phyloP scores from a whole-genome alignment of 2,329 filamentous ascomycete species.

The Fusarium musae region DNA sequence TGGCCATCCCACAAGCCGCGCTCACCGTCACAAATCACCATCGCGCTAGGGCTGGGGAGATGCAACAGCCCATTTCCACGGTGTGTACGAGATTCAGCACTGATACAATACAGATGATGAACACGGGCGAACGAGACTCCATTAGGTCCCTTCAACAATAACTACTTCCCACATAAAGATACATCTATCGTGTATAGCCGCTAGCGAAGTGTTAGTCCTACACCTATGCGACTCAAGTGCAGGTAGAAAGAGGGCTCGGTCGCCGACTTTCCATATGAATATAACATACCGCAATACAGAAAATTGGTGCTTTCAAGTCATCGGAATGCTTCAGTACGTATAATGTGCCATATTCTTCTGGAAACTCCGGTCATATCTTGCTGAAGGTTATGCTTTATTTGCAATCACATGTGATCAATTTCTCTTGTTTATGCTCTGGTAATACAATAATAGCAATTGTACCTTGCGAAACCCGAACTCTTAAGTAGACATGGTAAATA shows the following conservation, averaged over 20 bases:
- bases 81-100: not conserved
- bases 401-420: not conserved
- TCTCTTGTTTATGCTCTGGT: too few species aligned
- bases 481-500: fast-evolving
- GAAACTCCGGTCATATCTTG: not conserved
- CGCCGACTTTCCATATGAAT: too few species aligned
- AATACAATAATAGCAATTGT: fast-evolving
- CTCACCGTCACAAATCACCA: too few species aligned
- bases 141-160: fast-evolving
- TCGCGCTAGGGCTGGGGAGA: not conserved
- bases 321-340: fast-evolving
- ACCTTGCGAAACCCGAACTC: fast-evolving
- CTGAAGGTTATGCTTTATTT: too few species aligned
- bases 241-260: fast-evolving
- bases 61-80: too few species aligned
- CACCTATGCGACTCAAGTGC: not conserved
- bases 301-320: fast-evolving
- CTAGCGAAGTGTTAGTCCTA: not conserved
- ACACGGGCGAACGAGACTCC: fast-evolving
- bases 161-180: fast-evolving
- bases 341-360: fast-evolving
- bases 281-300: fast-evolving
- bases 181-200: not conserved
- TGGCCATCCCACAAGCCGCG: not conserved
- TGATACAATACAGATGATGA: not conserved